Conservation (phyloP, 345 rosid species). For the Hevea brasiliensis region DNA sequence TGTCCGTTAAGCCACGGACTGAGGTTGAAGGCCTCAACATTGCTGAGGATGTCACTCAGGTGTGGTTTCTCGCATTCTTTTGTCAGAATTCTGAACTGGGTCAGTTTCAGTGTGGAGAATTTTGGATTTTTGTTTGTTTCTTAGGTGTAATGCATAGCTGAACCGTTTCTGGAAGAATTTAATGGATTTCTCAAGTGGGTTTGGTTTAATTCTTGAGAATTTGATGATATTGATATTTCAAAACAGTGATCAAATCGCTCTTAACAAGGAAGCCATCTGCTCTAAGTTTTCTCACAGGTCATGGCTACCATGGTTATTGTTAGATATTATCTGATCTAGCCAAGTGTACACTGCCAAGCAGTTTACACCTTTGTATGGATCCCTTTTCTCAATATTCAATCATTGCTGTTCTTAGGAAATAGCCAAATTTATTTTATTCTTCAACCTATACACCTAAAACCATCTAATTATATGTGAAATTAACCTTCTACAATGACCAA, state of each 20-base stretch:
- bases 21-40: constrained; percentile 74
- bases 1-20: constrained; percentile 51
- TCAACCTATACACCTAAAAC: too few relatives aligned
- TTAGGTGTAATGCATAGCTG: not conserved
- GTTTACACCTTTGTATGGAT: too few relatives aligned
- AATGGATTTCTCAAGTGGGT: constrained; percentile 5
- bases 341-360: not conserved
- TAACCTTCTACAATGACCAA: not conserved
- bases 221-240: not conserved
- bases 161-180: not conserved
- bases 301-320: not conserved
- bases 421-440: not conserved
- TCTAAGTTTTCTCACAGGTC: not conserved
- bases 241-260: not conserved
- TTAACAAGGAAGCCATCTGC: not conserved
- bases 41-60: constrained; percentile 87
- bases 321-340: not conserved
- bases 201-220: constrained; percentile 1
- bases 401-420: not conserved
- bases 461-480: too few relatives aligned
- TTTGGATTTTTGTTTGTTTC: not conserved
- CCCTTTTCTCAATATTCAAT: not conserved
- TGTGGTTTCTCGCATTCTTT: constrained; percentile 5
- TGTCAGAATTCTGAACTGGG: not conserved
- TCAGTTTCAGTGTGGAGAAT: constrained; percentile 2